Evolutionary conservation across 768 basidiomycete species (phyloP).

Genomic region (Amyloporia xantha): DNA sequence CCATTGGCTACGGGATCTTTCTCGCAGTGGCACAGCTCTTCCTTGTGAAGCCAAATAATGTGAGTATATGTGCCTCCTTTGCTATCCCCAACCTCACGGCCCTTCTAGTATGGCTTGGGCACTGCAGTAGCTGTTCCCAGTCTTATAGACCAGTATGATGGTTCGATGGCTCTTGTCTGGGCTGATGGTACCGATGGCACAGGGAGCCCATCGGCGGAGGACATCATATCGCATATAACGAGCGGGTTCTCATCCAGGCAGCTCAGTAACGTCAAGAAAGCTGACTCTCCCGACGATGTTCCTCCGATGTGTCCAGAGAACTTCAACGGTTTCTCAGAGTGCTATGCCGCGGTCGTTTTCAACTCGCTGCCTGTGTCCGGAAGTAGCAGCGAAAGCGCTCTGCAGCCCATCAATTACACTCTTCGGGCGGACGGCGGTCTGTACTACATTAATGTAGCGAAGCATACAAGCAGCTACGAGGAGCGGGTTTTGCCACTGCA

Average conservation of each 20-base stretch:
- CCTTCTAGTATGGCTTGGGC: conserved; percentile 57
- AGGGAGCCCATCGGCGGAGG: conserved; percentile 45
- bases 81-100: neutral
- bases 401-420: conserved; percentile 52
- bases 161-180: conserved; percentile 54
- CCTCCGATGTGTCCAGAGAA: conserved; percentile 61
- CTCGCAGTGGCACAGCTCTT: conserved; percentile 59
- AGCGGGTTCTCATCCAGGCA: conserved; percentile 43
- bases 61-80: conserved; percentile 23
- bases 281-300: conserved; percentile 40
- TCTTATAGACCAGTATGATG: conserved; percentile 45
- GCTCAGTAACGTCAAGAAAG: conserved; percentile 40
- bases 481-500: conserved; percentile 63
- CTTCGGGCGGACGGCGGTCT: conserved; percentile 64
- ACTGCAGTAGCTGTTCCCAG: conserved; percentile 41
- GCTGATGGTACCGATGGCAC: conserved; percentile 56
- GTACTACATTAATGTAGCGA: conserved; percentile 53
- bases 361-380: conserved; percentile 39
- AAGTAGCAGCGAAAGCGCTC: conserved; percentile 7
- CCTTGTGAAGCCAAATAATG: conserved; percentile 53
- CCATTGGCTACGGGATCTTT: conserved; percentile 62
- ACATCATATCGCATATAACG: conserved; percentile 58
- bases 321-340: conserved; percentile 62
- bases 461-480: conserved; percentile 66
- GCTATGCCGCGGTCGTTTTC: conserved; percentile 64